Evolutionary conservation across 2,329 filamentous ascomycete genomes (phyloP).

Genomic region (Colletotrichum tanaceti): DNA sequence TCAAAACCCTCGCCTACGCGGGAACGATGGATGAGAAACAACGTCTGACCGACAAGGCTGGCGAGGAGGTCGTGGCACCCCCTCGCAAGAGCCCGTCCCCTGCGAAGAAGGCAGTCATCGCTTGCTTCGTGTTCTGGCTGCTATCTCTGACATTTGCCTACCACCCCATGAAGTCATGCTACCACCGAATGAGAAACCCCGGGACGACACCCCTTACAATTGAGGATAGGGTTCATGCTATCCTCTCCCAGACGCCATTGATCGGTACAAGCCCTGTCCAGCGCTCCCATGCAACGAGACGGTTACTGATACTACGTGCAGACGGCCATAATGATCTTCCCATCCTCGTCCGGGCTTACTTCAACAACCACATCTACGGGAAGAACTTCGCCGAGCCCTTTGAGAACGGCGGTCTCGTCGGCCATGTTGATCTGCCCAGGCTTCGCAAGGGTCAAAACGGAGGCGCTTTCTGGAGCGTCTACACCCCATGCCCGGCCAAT

Average conservation of each 20-base stretch:
- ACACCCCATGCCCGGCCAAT: slow-evolving; percentile 78
- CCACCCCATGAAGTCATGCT: slow-evolving; percentile 33
- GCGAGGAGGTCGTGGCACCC: slow-evolving; percentile 13
- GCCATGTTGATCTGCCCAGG: slow-evolving; percentile 84
- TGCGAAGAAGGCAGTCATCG: slow-evolving; percentile 26
- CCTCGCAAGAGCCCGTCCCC: slow-evolving; percentile 14
- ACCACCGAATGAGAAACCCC: slow-evolving; percentile 37
- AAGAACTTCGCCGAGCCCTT: slow-evolving; percentile 80
- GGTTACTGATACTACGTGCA: slow-evolving; percentile 48
- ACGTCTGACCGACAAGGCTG: slow-evolving; percentile 10
- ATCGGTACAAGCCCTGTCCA: slow-evolving; percentile 55
- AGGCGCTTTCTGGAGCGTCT: slow-evolving; percentile 95
- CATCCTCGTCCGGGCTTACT: slow-evolving; percentile 73
- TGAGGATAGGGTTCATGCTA: slow-evolving; percentile 59
- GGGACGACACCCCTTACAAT: slow-evolving; percentile 48
- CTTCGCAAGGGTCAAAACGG: slow-evolving; percentile 78
- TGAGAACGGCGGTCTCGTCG: slow-evolving; percentile 72
- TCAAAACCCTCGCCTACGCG: not conserved
- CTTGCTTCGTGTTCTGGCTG: slow-evolving; percentile 39
- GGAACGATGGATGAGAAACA: slow-evolving; percentile 26
- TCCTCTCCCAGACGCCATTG: slow-evolving; percentile 60
- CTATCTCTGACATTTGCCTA: slow-evolving; percentile 23
- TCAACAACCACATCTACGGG: slow-evolving; percentile 82
- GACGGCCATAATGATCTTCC: slow-evolving; percentile 93
- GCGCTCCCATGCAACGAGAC: not conserved